These are phyloP conservation scores for Colletotrichum sp. DNA, from an alignment of 2,329 filamentous ascomycete genomes.

Conservation along the genomic window DNA sequence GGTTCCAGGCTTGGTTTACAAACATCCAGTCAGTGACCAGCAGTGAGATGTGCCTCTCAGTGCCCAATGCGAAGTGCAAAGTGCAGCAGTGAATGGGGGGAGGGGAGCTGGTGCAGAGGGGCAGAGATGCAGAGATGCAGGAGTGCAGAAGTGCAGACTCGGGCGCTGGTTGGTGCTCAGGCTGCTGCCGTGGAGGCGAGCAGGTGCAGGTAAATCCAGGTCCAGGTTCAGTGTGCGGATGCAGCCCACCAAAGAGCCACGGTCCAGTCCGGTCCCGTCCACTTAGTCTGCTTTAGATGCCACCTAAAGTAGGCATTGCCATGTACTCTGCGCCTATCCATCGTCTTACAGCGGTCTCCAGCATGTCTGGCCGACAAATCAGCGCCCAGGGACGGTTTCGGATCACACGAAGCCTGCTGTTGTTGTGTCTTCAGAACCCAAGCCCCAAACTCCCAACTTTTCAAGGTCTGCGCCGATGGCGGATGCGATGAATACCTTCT, in stretches of 20 bases:
- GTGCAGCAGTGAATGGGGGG: background rate
- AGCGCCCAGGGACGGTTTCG: constrained; percentile 10
- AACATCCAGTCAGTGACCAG: background rate
- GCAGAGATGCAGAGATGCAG: background rate
- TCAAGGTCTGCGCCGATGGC: background rate
- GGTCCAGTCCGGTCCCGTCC: constrained; percentile 17
- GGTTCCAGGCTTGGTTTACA: background rate
- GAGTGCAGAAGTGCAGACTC: background rate
- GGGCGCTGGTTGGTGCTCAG: background rate
- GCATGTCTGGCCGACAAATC: constrained; percentile 4
- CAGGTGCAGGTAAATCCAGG: background rate
- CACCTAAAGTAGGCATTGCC: background rate
- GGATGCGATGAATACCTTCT: background rate
- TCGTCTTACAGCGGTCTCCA: background rate
- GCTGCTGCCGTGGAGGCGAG: background rate
- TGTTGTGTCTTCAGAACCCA: background rate
- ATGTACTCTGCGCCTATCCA: background rate
- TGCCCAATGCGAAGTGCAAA: background rate
- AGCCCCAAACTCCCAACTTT: background rate
- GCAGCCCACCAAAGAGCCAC: constrained; percentile 1
- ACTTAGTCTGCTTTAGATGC: background rate
- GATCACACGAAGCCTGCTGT: background rate
- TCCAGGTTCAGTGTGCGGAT: background rate
- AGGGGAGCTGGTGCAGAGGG: background rate
- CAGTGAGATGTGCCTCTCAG: background rate